These are phyloP conservation scores for Solanum neorickii DNA, from an alignment of 257 asterid genomes.

Conservation along the genomic window DNA sequence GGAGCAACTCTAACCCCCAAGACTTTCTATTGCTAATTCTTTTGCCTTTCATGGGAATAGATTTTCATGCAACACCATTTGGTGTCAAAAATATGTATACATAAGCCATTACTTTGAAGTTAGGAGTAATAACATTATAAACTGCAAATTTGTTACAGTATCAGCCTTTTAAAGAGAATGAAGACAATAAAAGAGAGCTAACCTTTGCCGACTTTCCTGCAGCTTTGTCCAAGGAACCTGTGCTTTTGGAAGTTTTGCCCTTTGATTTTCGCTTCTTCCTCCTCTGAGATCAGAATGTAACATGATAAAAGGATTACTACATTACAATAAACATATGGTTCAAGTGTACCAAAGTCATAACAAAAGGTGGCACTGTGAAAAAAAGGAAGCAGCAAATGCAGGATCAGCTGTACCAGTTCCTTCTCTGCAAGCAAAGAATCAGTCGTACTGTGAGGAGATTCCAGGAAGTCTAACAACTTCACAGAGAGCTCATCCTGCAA, in stretches of 20 bases:
- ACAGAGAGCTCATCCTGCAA: constrained; percentile 72
- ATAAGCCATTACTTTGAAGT: background rate
- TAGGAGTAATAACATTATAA: background rate
- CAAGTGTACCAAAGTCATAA: background rate
- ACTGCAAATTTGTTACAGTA: background rate
- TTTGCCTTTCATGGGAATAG: background rate
- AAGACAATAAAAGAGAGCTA: background rate
- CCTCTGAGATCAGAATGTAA: constrained; percentile 14
- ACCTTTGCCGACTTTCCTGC: constrained; percentile 50
- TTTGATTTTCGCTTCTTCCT: constrained; percentile 37
- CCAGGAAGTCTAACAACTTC: constrained; percentile 69
- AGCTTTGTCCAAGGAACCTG: constrained; percentile 26
- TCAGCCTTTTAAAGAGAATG: background rate
- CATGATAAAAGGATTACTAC: background rate
- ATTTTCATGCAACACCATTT: background rate
- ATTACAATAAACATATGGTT: background rate
- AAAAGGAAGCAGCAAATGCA: background rate
- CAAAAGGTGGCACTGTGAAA: background rate
- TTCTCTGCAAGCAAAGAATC: constrained; percentile 68
- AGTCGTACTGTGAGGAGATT: constrained; percentile 86
- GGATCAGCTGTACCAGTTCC: constrained; percentile 34
- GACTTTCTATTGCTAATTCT: background rate
- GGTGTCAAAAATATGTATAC: background rate
- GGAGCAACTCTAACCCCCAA: background rate
- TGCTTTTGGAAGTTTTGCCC: constrained; percentile 37